A percentile compares a stretch with the other conserved stretches of the same genome.
phyloP scores from a whole-genome alignment of 192 early-diverging fungal genomes.

The Gonapodya prolifera region DNA sequence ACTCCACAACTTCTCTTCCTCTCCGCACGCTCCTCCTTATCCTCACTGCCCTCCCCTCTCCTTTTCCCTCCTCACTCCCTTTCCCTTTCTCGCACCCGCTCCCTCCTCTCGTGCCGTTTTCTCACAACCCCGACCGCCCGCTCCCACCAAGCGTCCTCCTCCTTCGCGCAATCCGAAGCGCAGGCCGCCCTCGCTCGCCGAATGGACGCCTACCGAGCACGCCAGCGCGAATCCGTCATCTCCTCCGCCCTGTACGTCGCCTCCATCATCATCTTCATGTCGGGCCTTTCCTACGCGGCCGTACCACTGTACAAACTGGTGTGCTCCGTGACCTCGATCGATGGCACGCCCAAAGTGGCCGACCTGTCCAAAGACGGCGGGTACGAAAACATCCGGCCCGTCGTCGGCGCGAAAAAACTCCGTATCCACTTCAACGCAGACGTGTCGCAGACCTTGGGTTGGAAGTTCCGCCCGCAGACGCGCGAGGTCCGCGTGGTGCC shows the following conservation, averaged over 20 bases:
- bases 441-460: slow-evolving; percentile 65
- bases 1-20: neutral
- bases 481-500: slow-evolving; percentile 78
- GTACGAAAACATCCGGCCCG: slow-evolving; percentile 38
- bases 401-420: slow-evolving; percentile 49
- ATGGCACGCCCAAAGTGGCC: slow-evolving; percentile 71
- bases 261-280: slow-evolving; percentile 65
- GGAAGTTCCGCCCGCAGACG: slow-evolving; percentile 84
- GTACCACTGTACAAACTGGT: slow-evolving; percentile 92
- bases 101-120: neutral
- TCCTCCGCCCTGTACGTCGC: slow-evolving; percentile 55
- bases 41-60: neutral
- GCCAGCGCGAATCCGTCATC: slow-evolving; percentile 12
- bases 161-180: neutral
- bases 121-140: neutral
- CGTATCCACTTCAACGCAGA: slow-evolving; percentile 58
- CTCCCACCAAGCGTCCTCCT: neutral
- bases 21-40: neutral
- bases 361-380: slow-evolving; percentile 24
- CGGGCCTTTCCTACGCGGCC: slow-evolving; percentile 82
- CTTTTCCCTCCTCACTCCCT: neutral
- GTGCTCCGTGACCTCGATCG: slow-evolving; percentile 83
- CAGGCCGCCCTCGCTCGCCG: neutral
- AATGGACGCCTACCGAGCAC: neutral
- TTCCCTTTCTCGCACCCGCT: neutral